Evolutionary conservation across 805 yeast species (phyloP).

Genomic region (Wickerhamomyces bovis): DNA sequence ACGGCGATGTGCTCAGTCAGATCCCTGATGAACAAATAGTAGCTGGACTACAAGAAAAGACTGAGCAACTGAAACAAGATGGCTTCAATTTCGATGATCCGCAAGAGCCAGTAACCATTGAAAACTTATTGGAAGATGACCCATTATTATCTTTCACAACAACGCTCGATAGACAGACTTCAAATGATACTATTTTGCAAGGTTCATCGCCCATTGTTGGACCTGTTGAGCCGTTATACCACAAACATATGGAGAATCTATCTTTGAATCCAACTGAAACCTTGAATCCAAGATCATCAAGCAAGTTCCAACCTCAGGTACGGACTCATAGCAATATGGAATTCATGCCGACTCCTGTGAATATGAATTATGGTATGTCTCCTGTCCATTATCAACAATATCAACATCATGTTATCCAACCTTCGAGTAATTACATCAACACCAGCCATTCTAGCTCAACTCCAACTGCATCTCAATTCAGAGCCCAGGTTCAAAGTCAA

Average conservation of each 20-base stretch:
- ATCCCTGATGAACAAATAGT: constrained; percentile 17
- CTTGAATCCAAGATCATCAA: constrained; percentile 2
- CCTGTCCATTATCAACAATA: neutral
- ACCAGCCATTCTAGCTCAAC: neutral
- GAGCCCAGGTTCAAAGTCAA: constrained; percentile 16
- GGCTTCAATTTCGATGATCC: neutral
- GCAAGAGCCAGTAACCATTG: constrained; percentile 17
- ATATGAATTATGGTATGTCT: neutral
- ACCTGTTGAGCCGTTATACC: constrained; percentile 3
- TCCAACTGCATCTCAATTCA: constrained; percentile 11
- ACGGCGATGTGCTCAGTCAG: constrained; percentile 9
- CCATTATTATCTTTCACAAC: constrained; percentile 23
- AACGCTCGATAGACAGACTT: constrained; percentile 22
- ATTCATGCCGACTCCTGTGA: neutral
- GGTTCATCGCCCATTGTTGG: constrained; percentile 15
- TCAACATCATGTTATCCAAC: neutral
- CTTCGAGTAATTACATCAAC: neutral
- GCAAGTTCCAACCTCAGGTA: neutral
- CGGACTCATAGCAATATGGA: neutral
- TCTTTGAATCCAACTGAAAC: constrained; percentile 8
- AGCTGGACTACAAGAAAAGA: constrained; percentile 15
- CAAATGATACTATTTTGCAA: constrained; percentile 24
- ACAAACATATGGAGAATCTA: constrained; percentile 3
- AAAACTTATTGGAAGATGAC: constrained; percentile 23
- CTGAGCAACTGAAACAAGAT: constrained; percentile 8